Percentiles rank a stretch among this genome's conserved stretches.
These are phyloP conservation scores for Colletotrichum australisinense DNA, from an alignment of 2,329 filamentous ascomycete species.

Conservation along the genomic window DNA sequence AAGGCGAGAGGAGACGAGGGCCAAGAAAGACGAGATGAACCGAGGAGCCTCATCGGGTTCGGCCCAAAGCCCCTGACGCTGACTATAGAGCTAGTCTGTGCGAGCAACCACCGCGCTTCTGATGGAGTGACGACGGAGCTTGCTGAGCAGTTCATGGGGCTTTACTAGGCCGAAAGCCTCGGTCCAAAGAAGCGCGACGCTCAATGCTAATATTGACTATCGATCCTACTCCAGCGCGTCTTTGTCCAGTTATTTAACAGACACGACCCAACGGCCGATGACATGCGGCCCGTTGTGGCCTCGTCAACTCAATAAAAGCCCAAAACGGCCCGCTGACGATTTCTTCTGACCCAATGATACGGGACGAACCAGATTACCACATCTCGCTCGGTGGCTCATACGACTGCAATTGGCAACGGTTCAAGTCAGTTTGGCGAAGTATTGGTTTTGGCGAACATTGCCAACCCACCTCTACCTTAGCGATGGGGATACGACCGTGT, in stretches of 20 bases:
- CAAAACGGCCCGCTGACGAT: constrained; percentile 8
- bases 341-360: constrained; percentile 18
- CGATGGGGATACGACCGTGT: constrained; percentile 8
- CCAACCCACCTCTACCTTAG: constrained; percentile 6
- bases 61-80: constrained; percentile 5
- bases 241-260: neutral
- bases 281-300: neutral
- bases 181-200: neutral
- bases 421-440: constrained; percentile 25
- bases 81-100: constrained; percentile 10
- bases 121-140: neutral
- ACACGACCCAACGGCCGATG: neutral
- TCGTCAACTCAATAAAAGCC: constrained; percentile 21
- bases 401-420: constrained; percentile 10
- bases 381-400: constrained; percentile 2
- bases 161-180: neutral
- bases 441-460: constrained; percentile 21
- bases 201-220: neutral
- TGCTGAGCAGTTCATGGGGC: neutral
- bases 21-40: constrained; percentile 30
- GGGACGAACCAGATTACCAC: constrained; percentile 21
- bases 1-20: constrained; percentile 26
- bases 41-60: constrained; percentile 23
- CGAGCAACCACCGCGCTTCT: constrained; percentile 5
- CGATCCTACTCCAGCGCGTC: neutral